phyloP scores from a whole-genome alignment of 352 stramenopile genomes.

The Albugo candida region DNA sequence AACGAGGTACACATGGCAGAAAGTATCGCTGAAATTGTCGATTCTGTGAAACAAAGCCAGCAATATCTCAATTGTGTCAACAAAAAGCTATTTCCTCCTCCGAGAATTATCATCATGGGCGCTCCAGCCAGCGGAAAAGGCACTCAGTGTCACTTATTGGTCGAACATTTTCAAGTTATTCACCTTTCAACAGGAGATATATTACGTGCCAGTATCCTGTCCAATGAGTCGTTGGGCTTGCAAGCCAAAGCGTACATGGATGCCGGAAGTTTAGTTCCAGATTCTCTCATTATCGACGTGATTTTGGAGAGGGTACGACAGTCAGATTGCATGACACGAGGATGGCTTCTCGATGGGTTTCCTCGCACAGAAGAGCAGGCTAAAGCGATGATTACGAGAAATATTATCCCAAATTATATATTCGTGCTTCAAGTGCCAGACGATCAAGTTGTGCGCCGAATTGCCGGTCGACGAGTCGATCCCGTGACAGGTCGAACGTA shows the following conservation, averaged over 20 bases:
- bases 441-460: constrained; percentile 88
- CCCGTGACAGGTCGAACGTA: constrained; percentile 87
- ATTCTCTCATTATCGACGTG: constrained; percentile 27
- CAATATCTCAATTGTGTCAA: constrained; percentile 12
- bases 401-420: constrained; percentile 79
- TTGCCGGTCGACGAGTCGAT: constrained; percentile 90
- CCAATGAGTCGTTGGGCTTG: constrained; percentile 13
- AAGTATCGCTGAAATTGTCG: no score
- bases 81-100: constrained; percentile 8
- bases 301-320: constrained; percentile 57
- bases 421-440: constrained; percentile 89
- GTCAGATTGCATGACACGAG: constrained; percentile 45
- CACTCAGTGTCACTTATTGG: constrained; percentile 85
- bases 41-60: no score
- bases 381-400: constrained; percentile 51
- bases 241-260: constrained; percentile 24
- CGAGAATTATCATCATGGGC: constrained; percentile 29
- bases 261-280: constrained; percentile 22
- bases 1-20: no score
- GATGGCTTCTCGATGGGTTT: constrained; percentile 89
- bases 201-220: constrained; percentile 61
- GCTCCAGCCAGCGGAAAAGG: constrained; percentile 87
- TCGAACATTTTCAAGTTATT: constrained; percentile 70
- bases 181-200: constrained; percentile 85
- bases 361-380: constrained; percentile 71